Evolutionary conservation across 2,329 filamentous ascomycete genomes (phyloP).

Genomic region (Paecilomyces niveus): DNA sequence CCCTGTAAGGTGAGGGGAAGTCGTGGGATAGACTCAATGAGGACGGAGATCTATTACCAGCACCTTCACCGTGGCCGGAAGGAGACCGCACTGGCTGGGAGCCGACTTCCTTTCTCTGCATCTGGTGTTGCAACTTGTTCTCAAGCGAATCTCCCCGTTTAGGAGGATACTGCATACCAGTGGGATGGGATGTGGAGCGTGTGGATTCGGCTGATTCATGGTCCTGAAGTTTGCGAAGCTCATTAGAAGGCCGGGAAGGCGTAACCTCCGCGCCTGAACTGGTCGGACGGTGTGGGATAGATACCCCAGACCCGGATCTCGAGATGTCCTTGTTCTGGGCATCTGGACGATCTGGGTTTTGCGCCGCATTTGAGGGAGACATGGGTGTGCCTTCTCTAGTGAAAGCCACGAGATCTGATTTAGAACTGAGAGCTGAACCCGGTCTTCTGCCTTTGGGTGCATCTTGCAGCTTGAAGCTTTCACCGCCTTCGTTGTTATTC

Average conservation of each 20-base stretch:
- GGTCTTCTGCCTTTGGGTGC: constrained; percentile 60
- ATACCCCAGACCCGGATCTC: constrained; percentile 3
- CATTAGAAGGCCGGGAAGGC: constrained; percentile 50
- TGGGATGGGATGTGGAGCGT: constrained; percentile 22
- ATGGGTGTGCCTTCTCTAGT: constrained; percentile 33
- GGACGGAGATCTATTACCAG: constrained; percentile 13
- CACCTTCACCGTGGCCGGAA: constrained; percentile 28
- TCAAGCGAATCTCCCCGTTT: constrained; percentile 56
- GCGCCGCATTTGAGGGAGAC: constrained; percentile 27
- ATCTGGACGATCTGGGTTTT: constrained; percentile 15
- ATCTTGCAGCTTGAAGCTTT: constrained; percentile 74
- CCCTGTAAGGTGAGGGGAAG: background rate
- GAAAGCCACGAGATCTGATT: constrained; percentile 32
- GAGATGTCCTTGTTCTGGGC: constrained; percentile 25
- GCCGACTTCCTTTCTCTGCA: constrained; percentile 59
- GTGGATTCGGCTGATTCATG: constrained; percentile 40
- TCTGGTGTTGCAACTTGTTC: constrained; percentile 45
- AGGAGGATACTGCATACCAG: constrained; percentile 34
- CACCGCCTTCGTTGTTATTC: constrained; percentile 21
- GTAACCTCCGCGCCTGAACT: constrained; percentile 19
- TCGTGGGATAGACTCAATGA: background rate
- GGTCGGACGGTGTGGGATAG: background rate
- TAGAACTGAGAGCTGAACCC: constrained; percentile 41
- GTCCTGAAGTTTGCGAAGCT: constrained; percentile 49
- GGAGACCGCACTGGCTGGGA: constrained; percentile 23